Conservation (phyloP, 306 rosid genomes). For the Castanea crenata region DNA sequence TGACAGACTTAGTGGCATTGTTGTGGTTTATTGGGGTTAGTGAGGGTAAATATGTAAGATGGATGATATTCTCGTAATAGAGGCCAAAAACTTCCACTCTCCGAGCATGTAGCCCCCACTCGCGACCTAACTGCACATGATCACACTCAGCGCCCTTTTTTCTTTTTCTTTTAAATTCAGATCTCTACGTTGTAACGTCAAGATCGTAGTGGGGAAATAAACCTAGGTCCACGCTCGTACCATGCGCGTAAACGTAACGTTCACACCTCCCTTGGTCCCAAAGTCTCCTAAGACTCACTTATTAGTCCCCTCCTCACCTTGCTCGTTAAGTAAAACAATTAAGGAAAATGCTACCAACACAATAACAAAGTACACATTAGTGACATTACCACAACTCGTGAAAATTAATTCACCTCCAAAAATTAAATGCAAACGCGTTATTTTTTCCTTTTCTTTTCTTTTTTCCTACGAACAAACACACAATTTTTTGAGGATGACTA, state of each 20-base stretch:
- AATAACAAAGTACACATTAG: too few species aligned
- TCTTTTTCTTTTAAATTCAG: neutral
- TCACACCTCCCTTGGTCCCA: conserved; percentile 30
- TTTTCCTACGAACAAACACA: neutral
- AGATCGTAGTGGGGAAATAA: conserved; percentile 17
- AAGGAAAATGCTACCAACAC: too few species aligned
- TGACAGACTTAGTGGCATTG: conserved; percentile 8
- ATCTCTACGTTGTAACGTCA: conserved; percentile 23
- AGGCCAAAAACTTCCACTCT: conserved; percentile 3
- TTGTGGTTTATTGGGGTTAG: neutral
- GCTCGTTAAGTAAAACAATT: neutral
- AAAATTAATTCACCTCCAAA: too few species aligned
- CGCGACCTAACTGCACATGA: conserved; percentile 51
- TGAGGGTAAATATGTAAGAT: neutral
- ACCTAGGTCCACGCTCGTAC: conserved; percentile 41
- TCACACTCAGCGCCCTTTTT: conserved; percentile 24
- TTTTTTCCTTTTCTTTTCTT: neutral
- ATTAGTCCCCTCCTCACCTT: neutral
- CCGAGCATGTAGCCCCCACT: conserved; percentile 46
- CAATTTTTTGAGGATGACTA: too few species aligned
- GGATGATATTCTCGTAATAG: neutral
- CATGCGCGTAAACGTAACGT: conserved; percentile 62
- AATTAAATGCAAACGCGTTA: neutral
- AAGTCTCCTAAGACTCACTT: too few species aligned
- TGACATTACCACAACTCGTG: too few species aligned